phyloP scores from a whole-genome alignment of 257 asterid genomes.

The Marsdenia floribunda region DNA sequence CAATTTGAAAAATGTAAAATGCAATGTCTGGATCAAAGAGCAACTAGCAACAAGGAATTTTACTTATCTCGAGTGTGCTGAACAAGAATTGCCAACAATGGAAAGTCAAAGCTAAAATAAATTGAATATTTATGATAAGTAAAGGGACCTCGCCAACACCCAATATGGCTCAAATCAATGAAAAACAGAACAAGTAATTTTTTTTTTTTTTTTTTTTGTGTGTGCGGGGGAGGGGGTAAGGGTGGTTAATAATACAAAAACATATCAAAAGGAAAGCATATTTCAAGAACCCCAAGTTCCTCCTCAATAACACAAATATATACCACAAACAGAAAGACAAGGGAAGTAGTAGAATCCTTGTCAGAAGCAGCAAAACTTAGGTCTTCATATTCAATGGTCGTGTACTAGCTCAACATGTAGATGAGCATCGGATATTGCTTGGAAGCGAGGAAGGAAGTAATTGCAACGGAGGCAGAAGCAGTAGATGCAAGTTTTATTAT shows the following conservation, averaged over 20 bases:
- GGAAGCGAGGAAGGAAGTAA: conserved; percentile 80
- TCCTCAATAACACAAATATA: conserved; percentile 93
- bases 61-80: no score
- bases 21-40: neutral
- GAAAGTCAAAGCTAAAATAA: neutral
- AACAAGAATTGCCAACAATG: neutral
- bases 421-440: conserved; percentile 72
- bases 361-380: conserved; percentile 30
- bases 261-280: conserved; percentile 75
- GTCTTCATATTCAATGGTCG: conserved; percentile 79
- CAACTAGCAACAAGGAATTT: neutral
- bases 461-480: conserved; percentile 80
- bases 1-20: neutral
- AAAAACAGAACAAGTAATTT: neutral
- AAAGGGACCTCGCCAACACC: neutral
- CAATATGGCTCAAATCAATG: neutral
- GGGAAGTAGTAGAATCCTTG: conserved; percentile 19
- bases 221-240: no score
- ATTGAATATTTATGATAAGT: neutral
- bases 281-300: conserved; percentile 75
- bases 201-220: no score
- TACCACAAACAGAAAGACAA: conserved; percentile 71
- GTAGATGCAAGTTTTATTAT: conserved; percentile 89
- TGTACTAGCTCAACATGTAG: conserved; percentile 88
- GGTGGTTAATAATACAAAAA: no score